Conservation (phyloP, 1,139 yeast genomes). For the Saccharomyces hybrid region DNA sequence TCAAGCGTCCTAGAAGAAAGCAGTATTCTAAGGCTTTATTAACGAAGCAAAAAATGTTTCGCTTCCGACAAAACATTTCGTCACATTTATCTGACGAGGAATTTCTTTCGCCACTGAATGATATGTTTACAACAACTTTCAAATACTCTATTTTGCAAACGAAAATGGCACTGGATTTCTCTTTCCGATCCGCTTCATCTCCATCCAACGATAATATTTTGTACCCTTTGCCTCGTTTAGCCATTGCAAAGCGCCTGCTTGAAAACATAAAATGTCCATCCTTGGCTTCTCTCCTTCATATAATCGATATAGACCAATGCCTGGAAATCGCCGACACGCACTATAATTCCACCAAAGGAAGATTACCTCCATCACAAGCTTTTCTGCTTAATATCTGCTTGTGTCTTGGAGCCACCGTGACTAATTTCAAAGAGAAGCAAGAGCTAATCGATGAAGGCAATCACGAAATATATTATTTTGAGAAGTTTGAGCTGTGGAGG, state of each 20-base stretch:
- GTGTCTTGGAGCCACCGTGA: conserved; percentile 19
- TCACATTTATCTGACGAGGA: conserved; percentile 6
- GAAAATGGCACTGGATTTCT: conserved; percentile 15
- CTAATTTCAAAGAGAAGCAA: conserved; percentile 2
- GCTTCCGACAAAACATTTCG: not conserved
- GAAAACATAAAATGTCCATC: conserved; percentile 15
- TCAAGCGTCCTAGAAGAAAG: conserved; percentile 8
- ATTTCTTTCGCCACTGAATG: conserved; percentile 14
- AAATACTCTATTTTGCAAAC: conserved; percentile 21
- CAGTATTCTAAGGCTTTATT: conserved; percentile 3
- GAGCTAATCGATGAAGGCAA: not conserved
- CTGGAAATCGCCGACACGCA: conserved; percentile 14
- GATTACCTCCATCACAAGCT: conserved; percentile 21
- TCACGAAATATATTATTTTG: conserved; percentile 11
- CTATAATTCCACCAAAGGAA: conserved; percentile 10
- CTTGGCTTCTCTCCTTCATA: conserved; percentile 15
- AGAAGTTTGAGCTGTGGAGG: not conserved
- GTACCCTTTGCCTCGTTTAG: not conserved
- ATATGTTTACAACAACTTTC: conserved; percentile 12
- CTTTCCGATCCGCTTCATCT: conserved; percentile 21
- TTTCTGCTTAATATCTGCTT: conserved; percentile 22
- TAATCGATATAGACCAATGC: conserved; percentile 16
- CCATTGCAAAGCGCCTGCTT: conserved; percentile 14
- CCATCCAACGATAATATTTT: conserved; percentile 3
- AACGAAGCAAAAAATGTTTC: conserved; percentile 3